Percentiles rank a stretch among this genome's conserved stretches.
These are phyloP conservation scores for Phytophthora cactorum DNA, from an alignment of 352 stramenopile species.

Conservation along the genomic window DNA sequence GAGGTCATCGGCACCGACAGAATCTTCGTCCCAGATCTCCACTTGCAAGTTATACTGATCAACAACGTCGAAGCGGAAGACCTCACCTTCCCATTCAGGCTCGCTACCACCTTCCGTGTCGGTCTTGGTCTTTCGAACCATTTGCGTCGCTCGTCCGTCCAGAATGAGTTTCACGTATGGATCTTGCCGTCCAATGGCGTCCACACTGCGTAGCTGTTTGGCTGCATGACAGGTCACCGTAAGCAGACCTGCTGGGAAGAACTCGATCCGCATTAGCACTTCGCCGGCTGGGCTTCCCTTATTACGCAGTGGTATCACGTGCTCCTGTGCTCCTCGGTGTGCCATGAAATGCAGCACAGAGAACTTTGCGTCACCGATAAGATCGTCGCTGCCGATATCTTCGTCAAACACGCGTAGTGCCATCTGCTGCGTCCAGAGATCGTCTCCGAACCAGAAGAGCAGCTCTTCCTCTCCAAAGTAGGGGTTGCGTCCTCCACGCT, in stretches of 20 bases:
- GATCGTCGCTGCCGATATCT: conserved; percentile 90
- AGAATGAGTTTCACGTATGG: conserved; percentile 84
- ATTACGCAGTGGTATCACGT: conserved; percentile 69
- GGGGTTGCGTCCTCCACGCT: conserved; percentile 86
- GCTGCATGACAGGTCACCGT: conserved; percentile 62
- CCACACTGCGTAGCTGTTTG: conserved; percentile 73
- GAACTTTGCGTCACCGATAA: conserved; percentile 84
- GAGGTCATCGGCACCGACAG: conserved; percentile 89
- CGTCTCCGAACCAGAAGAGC: conserved; percentile 91
- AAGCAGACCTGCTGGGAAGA: conserved; percentile 81
- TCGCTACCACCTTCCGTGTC: conserved; percentile 86
- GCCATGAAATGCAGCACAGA: conserved; percentile 83
- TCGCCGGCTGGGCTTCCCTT: conserved; percentile 74
- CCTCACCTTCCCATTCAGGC: conserved; percentile 85
- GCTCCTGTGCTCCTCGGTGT: conserved; percentile 47
- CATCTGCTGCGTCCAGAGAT: conserved; percentile 89
- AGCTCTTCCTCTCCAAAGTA: conserved; percentile 94
- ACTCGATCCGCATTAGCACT: conserved; percentile 79
- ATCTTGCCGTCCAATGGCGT: conserved; percentile 77
- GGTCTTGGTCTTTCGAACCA: conserved; percentile 84
- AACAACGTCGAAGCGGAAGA: conserved; percentile 91
- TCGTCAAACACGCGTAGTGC: conserved; percentile 84
- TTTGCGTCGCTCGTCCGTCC: conserved; percentile 75
- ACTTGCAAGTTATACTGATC: conserved; percentile 93
- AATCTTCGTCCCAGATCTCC: conserved; percentile 93